Evolutionary conservation across 2,329 filamentous ascomycete genomes (phyloP).

Genomic region (Venturia carpophila): DNA sequence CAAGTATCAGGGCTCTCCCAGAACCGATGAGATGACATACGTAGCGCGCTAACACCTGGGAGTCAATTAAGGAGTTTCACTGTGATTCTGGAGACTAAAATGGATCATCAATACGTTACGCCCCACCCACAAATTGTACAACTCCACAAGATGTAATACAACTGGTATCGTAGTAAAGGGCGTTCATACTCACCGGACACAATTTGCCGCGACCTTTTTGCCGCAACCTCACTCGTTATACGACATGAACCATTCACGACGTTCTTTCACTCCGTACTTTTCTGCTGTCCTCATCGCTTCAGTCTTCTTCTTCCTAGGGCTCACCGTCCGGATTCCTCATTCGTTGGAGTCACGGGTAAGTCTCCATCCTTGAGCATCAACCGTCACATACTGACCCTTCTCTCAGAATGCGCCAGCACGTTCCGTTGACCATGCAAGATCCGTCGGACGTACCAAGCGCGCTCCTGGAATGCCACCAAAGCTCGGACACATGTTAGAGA

Average conservation of each 20-base stretch:
- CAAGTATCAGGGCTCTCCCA: not conserved
- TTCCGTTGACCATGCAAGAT: not conserved
- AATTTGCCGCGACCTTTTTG: too few relatives aligned
- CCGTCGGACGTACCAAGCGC: not conserved
- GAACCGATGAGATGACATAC: not conserved
- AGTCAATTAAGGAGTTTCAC: not conserved
- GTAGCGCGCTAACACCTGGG: not conserved
- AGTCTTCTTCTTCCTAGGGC: slow-evolving; percentile 6
- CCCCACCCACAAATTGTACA: not conserved
- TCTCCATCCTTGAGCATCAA: not conserved
- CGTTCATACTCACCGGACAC: not conserved
- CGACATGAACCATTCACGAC: not conserved
- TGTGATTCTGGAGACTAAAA: not conserved
- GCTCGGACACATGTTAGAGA: slow-evolving; percentile 26
- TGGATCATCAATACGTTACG: not conserved
- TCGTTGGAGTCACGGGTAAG: not conserved
- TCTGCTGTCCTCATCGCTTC: not conserved
- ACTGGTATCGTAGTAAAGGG: not conserved
- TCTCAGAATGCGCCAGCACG: not conserved
- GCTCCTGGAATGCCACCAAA: slow-evolving; percentile 1
- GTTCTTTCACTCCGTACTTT: not conserved
- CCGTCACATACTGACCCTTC: not conserved
- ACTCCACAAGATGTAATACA: not conserved
- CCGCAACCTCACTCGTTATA: not conserved
- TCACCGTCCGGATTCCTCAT: not conserved